Evolutionary conservation across 257 asterid genomes (phyloP).

Genomic region (Penstemon newberryi): DNA sequence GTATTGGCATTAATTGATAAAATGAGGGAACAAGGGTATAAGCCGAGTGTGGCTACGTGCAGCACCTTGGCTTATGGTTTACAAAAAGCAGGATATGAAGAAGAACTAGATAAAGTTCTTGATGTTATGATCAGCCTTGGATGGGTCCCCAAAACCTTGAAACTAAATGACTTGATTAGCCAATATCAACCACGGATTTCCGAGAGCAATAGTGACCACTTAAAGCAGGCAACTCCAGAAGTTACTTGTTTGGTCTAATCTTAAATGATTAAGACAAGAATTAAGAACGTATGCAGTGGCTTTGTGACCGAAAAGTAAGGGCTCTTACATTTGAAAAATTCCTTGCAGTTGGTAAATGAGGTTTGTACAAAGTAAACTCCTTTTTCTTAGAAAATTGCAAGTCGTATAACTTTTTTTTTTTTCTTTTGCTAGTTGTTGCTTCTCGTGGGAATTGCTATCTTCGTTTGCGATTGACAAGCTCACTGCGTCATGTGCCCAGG

Average conservation of each 20-base stretch:
- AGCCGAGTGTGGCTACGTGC: conserved; percentile 58
- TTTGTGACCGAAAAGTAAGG: conserved; percentile 25
- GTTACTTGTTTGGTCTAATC: conserved; percentile 47
- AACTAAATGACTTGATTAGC: conserved; percentile 44
- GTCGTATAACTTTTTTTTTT: not conserved
- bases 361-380: not conserved
- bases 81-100: conserved; percentile 58
- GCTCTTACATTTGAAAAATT: conserved; percentile 1
- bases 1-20: conserved; percentile 48
- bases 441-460: conserved; percentile 23
- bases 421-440: conserved; percentile 8
- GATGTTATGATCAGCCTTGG: conserved; percentile 57
- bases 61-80: conserved; percentile 58
- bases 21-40: conserved; percentile 63
- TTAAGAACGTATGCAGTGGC: conserved; percentile 18
- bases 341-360: not conserved
- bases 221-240: conserved; percentile 38
- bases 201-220: conserved; percentile 26
- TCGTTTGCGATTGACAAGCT: conserved; percentile 22
- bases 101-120: conserved; percentile 44
- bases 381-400: not conserved
- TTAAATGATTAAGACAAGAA: conserved; percentile 23
- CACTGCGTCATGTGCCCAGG: conserved; percentile 8
- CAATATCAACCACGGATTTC: conserved; percentile 35
- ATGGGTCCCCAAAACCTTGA: conserved; percentile 60